Evolutionary conservation across 2,329 filamentous ascomycete genomes (phyloP), one percentile per base, ranked within the genome.

Genomic region (Seiridium cupressi): DNA sequence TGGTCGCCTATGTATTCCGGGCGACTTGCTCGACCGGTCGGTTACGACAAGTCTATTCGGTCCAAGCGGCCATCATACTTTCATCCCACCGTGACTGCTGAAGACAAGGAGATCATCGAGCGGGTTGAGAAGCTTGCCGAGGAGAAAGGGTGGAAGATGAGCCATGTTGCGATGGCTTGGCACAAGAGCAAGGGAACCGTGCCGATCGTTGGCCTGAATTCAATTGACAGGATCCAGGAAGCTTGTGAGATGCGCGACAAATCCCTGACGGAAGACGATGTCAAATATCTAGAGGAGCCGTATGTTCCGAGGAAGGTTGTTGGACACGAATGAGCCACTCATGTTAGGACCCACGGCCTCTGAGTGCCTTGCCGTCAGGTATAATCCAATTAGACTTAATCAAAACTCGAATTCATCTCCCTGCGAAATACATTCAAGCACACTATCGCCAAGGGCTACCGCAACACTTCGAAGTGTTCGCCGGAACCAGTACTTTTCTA

Each of bases 101-200:
- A 65, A 1, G 65, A 64, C 59, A 65, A 67, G 10, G 84, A 61
- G 7, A 70, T 84, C 61, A 78, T 86, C 53, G 71, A 74, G 40
- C 77, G 83, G 0, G 81, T 87, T 2, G 79, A 87, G 70, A 81
- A 88, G 69, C 64, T 89, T 11, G 84, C 86, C 0, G 76, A 79
- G 63, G 85, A 85, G 73, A 80, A 81, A 64, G 80, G 76, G 0
- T 80, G 83, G 69, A 84, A 79, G 64, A 90, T 90, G 82, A 83
- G 84, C 46, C 82, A 88, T 60, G 82, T 91, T 26, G 81, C 85
- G 1, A 78, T 88, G 59, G 86, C 86, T 2, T 91, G 88, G 88
- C 79, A 82, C 59, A 74, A 84, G 63, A 78, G 80, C 62, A 76
- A 80, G 49, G 80, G 81, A 4, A 72, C 79, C 31, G 83, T 79